A percentile compares a stretch with the other conserved stretches of the same genome.
These are phyloP conservation scores for Pestalotiopsis sp. DNA, from an alignment of 2,329 filamentous ascomycete species.

Conservation along the genomic window DNA sequence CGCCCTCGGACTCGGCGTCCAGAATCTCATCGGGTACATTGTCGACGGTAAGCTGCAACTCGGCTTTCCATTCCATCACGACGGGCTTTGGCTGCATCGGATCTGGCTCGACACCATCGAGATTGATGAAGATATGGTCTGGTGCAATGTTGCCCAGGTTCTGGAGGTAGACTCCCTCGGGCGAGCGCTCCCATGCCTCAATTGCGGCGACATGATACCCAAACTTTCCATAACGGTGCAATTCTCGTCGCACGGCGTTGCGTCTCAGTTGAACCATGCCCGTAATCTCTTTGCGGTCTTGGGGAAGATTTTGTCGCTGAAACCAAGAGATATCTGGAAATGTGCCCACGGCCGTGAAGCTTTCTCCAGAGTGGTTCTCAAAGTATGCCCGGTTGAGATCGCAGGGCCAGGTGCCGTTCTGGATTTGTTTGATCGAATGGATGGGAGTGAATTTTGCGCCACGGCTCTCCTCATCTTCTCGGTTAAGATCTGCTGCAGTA, in stretches of 20 bases:
- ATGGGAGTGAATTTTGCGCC: neutral
- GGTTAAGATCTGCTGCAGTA: neutral
- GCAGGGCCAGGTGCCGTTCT: constrained; percentile 11
- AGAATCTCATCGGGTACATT: constrained; percentile 44
- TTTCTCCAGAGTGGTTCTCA: neutral
- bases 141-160: constrained; percentile 35
- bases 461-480: neutral
- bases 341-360: constrained; percentile 11
- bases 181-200: constrained; percentile 48
- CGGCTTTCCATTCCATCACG: constrained; percentile 38
- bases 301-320: constrained; percentile 24
- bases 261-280: constrained; percentile 18
- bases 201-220: constrained; percentile 37
- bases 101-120: constrained; percentile 26
- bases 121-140: constrained; percentile 41
- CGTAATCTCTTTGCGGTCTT: constrained; percentile 24
- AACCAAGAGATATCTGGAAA: constrained; percentile 14
- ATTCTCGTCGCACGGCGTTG: constrained; percentile 18
- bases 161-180: constrained; percentile 35
- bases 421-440: neutral
- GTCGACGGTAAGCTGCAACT: constrained; percentile 42
- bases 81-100: constrained; percentile 27
- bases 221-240: constrained; percentile 28
- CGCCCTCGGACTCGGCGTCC: constrained; percentile 30
- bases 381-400: neutral